Base-by-base conservation (phyloP, 306 rosid species). In the Cyclanthera cordifolia region DNA sequence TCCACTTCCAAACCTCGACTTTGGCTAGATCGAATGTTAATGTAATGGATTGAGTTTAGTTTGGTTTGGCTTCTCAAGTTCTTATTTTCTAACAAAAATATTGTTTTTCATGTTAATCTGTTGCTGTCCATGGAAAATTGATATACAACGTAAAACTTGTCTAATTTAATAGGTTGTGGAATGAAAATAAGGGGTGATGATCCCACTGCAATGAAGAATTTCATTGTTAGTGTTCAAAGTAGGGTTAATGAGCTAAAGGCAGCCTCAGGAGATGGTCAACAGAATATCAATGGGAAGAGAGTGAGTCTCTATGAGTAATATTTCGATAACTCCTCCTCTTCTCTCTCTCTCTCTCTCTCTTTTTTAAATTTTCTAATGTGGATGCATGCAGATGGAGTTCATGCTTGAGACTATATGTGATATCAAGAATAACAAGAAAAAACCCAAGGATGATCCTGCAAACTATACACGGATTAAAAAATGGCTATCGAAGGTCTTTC, bases 101-200 rank as follows among this genome's bases (percentile, higher is more conserved):
- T 55, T 55, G 61, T 55, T 37, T 11, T 37, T 37, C 43, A 37
- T 37, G 49, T 45, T 14, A 6, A 47, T 47, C 17, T 13, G 1
- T 61, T 20, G 6, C 8, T 63, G 51, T 17, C 47, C 16, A 63
- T 20, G 51, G 53, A 23, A 43, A 65, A 12, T 65, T 65, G 20
- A 23, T 21, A 65, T 65, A 20, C 45, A 20, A 65, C 28, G 51
- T 49, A 43, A 49, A 56, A 52, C 11, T 11, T 74, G n/a, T 53
- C 32, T 75, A 57, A 76, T 53, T 13, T 61, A 61, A 63, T 67
- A 93, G 98, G 87, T 61, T 87, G 96, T 87, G 98, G 98, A 74
- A 93, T 93, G 98, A 93, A 89, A 85, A 80, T 93, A 71, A 84
- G 98, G 81, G 86, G 83, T 27, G 96, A 85, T 77, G 98, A 93